These are phyloP conservation scores for Fusarium temperatum DNA, from an alignment of 2,329 filamentous ascomycete species.

Conservation along the genomic window DNA sequence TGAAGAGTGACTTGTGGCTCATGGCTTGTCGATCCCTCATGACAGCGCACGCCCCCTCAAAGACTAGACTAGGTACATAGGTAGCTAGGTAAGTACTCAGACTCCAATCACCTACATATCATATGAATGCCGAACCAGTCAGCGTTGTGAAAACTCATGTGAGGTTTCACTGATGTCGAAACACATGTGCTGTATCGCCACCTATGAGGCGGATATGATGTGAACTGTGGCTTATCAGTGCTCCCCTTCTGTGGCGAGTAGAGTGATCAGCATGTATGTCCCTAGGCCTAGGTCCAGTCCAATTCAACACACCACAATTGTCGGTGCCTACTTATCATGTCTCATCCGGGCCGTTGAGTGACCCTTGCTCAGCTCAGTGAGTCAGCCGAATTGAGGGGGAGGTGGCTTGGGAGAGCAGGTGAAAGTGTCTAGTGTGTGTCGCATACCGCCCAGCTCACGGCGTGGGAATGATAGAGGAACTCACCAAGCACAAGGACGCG, in stretches of 20 bases:
- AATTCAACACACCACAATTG: constrained; percentile 23
- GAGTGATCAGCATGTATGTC: background rate
- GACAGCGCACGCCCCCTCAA: constrained; percentile 29
- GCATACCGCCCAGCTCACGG: constrained; percentile 1
- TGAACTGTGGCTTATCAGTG: constrained; percentile 34
- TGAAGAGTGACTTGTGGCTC: constrained; percentile 43
- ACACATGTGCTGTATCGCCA: constrained; percentile 20
- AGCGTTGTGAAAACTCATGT: background rate
- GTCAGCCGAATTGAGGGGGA: constrained; percentile 20
- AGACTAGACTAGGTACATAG: background rate
- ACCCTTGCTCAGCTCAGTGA: constrained; percentile 40
- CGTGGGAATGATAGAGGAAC: background rate
- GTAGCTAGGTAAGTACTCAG: background rate
- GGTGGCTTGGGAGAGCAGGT: background rate
- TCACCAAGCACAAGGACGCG: background rate
- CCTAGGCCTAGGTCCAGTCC: background rate
- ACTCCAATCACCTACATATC: background rate
- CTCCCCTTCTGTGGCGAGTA: constrained; percentile 21
- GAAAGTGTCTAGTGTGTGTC: background rate
- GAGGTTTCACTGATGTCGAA: background rate
- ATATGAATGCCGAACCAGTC: constrained; percentile 25
- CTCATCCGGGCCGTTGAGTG: constrained; percentile 35
- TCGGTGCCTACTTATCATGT: constrained; percentile 8
- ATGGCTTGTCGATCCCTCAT: constrained; percentile 35
- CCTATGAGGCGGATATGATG: background rate